Conservation (phyloP, 768 basidiomycete species). For the Mrakia gelida region DNA sequence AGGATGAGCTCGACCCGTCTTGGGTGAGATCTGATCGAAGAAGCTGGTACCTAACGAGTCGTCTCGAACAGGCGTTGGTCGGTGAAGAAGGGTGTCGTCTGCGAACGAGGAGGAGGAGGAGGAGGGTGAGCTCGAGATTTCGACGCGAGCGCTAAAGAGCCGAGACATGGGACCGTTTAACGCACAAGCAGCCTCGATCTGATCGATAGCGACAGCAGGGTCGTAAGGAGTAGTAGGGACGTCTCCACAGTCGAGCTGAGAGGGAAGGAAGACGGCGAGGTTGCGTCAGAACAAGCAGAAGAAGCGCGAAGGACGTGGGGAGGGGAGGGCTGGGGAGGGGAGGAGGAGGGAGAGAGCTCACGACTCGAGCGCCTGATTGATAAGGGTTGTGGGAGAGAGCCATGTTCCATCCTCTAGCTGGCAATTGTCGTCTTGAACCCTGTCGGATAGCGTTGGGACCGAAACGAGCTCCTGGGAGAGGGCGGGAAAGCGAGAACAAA, state of each 20-base stretch:
- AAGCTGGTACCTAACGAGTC: background rate
- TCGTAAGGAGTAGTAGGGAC: constrained; percentile 76
- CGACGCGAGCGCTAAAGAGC: background rate
- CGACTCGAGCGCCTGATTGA: constrained; percentile 18
- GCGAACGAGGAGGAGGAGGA: background rate
- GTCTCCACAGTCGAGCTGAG: constrained; percentile 45
- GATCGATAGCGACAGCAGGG: constrained; percentile 74
- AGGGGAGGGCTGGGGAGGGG: no score
- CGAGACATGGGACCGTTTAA: background rate
- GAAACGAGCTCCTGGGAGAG: constrained; percentile 70
- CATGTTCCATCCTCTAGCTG: constrained; percentile 24
- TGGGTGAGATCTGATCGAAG: constrained; percentile 45
- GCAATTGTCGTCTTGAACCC: constrained; percentile 54
- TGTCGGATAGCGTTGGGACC: constrained; percentile 80
- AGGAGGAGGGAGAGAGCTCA: background rate
- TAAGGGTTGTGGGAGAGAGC: constrained; percentile 25
- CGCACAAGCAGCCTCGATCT: constrained; percentile 71
- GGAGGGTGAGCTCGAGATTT: no score
- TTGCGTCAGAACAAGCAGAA: background rate
- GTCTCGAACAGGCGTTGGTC: background rate
- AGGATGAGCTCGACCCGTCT: constrained; percentile 52
- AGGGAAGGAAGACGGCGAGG: background rate
- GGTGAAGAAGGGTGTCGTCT: constrained; percentile 24
- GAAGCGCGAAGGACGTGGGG: background rate
- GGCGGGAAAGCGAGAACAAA: background rate